Conservation (phyloP, 2,329 filamentous ascomycete species). For the Calonectria montana region DNA sequence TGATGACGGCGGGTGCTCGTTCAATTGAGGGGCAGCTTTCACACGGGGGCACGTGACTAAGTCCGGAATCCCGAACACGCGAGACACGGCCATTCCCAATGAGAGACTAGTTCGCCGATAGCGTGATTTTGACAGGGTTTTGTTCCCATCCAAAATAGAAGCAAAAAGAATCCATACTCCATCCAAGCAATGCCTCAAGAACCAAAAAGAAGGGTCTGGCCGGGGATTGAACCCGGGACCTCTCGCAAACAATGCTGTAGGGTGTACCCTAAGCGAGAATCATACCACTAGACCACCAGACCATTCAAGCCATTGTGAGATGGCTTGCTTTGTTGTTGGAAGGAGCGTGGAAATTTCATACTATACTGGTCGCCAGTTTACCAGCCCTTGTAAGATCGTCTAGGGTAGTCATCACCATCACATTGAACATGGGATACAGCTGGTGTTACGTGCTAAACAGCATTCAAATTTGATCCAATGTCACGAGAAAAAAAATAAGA, state of each 20-base stretch:
- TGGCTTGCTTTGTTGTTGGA: constrained; percentile 23
- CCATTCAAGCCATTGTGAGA: constrained; percentile 23
- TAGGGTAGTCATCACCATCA: background rate
- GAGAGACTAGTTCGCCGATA: background rate
- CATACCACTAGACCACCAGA: constrained; percentile 47
- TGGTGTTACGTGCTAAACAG: no score
- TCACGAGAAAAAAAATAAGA: no score
- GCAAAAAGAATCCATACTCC: background rate
- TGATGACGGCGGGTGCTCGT: constrained; percentile 13
- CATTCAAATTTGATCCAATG: no score
- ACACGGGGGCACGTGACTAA: constrained; percentile 81
- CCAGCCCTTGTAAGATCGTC: background rate
- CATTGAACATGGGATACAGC: background rate
- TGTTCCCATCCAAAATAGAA: background rate
- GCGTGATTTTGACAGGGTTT: background rate
- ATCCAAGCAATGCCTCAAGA: background rate
- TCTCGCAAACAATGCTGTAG: constrained; percentile 43
- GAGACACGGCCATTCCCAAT: background rate
- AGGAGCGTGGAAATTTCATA: rapidly evolving
- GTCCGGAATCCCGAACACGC: constrained; percentile 30
- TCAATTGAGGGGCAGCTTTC: background rate
- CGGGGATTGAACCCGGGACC: constrained; percentile 57
- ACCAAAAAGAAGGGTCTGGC: constrained; percentile 49
- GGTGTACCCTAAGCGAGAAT: constrained; percentile 47
- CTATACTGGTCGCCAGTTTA: background rate